Conservation (phyloP, 345 rosid genomes). For the Arabidopsis arenosa region DNA sequence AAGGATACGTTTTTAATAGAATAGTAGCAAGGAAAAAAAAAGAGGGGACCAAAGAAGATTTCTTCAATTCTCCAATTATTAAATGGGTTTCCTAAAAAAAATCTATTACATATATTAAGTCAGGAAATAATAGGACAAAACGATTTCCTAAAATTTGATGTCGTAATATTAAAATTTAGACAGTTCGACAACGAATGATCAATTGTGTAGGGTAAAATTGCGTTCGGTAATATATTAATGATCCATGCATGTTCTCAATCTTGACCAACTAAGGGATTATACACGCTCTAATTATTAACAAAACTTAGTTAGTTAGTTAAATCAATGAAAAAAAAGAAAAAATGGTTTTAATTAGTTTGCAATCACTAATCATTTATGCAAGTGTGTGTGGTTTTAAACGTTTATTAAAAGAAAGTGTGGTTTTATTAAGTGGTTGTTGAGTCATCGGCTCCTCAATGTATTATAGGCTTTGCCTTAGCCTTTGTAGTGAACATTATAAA, state of each 20-base stretch:
- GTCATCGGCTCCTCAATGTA: conserved; percentile 46
- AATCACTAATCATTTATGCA: conserved; percentile 18
- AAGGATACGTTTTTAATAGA: conserved; percentile 20
- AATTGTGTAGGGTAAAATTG: background rate
- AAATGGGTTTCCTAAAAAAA: background rate
- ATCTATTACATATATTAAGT: background rate
- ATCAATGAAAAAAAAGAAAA: background rate
- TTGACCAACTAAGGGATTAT: background rate
- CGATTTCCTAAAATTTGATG: background rate
- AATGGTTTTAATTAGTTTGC: background rate
- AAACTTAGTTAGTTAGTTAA: background rate
- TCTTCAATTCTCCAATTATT: conserved; percentile 18
- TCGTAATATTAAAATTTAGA: background rate
- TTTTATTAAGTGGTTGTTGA: conserved; percentile 50
- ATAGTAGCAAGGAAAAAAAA: conserved; percentile 4
- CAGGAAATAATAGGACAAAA: background rate
- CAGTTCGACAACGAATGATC: background rate
- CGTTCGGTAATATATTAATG: conserved; percentile 1
- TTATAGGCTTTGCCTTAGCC: conserved; percentile 37
- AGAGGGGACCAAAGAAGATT: conserved; percentile 1
- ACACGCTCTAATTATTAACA: background rate
- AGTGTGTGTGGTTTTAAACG: conserved; percentile 21
- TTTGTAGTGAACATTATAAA: conserved; percentile 38
- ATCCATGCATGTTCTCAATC: background rate
- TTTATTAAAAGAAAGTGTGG: background rate